A percentile compares a stretch with the other conserved stretches of the same genome.
Evolutionary conservation across 1,284 basidiomycete species (phyloP).

Genomic region (Sutorius eximius): DNA sequence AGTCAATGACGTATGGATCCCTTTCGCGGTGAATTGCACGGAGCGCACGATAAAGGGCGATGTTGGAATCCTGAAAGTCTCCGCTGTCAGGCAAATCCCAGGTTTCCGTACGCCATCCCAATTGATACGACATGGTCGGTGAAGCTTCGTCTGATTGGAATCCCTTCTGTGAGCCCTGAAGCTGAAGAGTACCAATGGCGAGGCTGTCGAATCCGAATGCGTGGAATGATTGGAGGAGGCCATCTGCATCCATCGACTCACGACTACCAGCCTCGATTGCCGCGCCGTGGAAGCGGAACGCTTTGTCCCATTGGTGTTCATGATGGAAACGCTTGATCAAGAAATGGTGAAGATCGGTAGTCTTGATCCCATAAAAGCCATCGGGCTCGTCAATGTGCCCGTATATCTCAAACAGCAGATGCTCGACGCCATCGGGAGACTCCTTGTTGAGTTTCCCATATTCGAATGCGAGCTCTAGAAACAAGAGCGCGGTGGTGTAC

Average conservation of each 20-base stretch:
- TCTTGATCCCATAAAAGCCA: constrained; percentile 92
- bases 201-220: constrained; percentile 86
- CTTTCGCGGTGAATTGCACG: constrained; percentile 77
- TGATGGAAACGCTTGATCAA: constrained; percentile 87
- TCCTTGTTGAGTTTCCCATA: constrained; percentile 36
- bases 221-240: constrained; percentile 76
- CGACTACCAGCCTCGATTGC: constrained; percentile 62
- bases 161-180: constrained; percentile 45
- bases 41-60: constrained; percentile 75
- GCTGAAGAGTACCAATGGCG: constrained; percentile 63
- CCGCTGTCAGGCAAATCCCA: constrained; percentile 85
- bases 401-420: constrained; percentile 88
- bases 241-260: constrained; percentile 45
- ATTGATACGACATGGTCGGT: constrained; percentile 65
- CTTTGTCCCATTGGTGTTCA: constrained; percentile 89
- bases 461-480: constrained; percentile 80
- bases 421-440: constrained; percentile 43
- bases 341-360: constrained; percentile 72
- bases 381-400: constrained; percentile 96
- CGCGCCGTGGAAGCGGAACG: constrained; percentile 89
- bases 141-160: constrained; percentile 37
- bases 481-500: constrained; percentile 87
- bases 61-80: constrained; percentile 47
- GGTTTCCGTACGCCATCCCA: constrained; percentile 87
- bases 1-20: constrained; percentile 49